These are phyloP conservation scores for Lachnellula arida DNA, from an alignment of 2,329 filamentous ascomycete species.

Conservation along the genomic window DNA sequence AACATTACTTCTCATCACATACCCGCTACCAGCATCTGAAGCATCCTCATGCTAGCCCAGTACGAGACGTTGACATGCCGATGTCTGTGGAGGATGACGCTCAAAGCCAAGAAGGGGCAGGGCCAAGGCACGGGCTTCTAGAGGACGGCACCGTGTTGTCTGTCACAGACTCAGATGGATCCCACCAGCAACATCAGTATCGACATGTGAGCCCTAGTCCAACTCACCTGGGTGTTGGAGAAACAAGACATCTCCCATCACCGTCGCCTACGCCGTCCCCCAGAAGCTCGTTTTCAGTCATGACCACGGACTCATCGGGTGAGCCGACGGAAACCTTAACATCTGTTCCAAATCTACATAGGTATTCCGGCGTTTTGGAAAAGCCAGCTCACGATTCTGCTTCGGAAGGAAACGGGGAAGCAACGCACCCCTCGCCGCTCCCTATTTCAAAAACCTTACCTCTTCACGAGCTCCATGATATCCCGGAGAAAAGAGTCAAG, in stretches of 20 bases:
- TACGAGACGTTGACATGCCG: slow-evolving; percentile 5
- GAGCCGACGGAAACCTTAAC: slow-evolving; percentile 12
- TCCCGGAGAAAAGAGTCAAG: slow-evolving; percentile 26
- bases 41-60: slow-evolving; percentile 36
- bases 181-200: neutral
- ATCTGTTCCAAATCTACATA: slow-evolving; percentile 11
- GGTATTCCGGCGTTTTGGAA: slow-evolving; percentile 16
- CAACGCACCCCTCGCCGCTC: slow-evolving; percentile 14
- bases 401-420: slow-evolving; percentile 11
- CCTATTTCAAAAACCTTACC: slow-evolving; percentile 21
- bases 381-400: slow-evolving; percentile 3
- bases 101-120: neutral
- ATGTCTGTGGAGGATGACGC: slow-evolving; percentile 11
- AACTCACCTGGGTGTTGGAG: slow-evolving; percentile 12
- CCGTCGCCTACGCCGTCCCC: slow-evolving; percentile 27
- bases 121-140: neutral
- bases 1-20: neutral
- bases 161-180: neutral
- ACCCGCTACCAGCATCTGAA: slow-evolving; percentile 6
- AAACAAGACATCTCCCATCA: slow-evolving; percentile 22
- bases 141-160: neutral
- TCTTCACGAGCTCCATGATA: slow-evolving; percentile 25
- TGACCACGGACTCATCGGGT: slow-evolving; percentile 11
- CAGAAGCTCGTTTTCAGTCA: slow-evolving; percentile 18
- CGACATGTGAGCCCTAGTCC: neutral